Evolutionary conservation across 148 eudicot genomes (phyloP), one percentile per base, ranked within the genome.

Genomic region (Camellia lanceoleosa): DNA sequence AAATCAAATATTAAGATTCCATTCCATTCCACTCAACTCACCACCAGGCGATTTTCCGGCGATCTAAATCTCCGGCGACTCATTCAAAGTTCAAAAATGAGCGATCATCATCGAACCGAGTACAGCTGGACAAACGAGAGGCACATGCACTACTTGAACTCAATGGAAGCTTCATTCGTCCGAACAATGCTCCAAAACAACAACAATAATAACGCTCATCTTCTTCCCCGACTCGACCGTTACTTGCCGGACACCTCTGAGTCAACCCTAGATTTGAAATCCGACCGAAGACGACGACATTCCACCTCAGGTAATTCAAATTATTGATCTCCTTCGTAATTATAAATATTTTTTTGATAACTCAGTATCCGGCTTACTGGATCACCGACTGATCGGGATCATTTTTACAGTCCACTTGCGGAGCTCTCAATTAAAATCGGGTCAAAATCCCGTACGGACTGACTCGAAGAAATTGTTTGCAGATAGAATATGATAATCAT

Each of bases 81-180:
- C 38, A 30, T 30, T 30, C 38, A 30, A 30, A 30, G 38, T 30
- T 30, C 38, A 30, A 66, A 71, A 59, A 56, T 3, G 58, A 49
- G 74, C 7, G 11, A 60, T 49, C 38, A 30, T 30, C 38, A 30
- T 30, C 54, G 13, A 42, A 66, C 56, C 7, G 18, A 55, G 59
- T 5, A 30, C 38, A 30, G 55, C 6, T 92, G 96, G 96, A 92
- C 96, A 3, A 84, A 92, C 68, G 92, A 90, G 81, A 87, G 78
- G 68, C 96, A 92, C 77, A 73, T 81, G 64, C 68, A 89, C 65
- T 92, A 79, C 78, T 70, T 92, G 85, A 87, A 80, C 72, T 85
- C 78, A 1, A 87, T 92, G 82, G 96, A 92, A 59, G 86, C 87
- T 7, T 85, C 89, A 6, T 92, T 92, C 71, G 96, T 92, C 4